Percentiles rank a stretch among this genome's conserved stretches.
phyloP scores from a whole-genome alignment of 176 grass and related monocot genomes.

The Raddia guianensis region DNA sequence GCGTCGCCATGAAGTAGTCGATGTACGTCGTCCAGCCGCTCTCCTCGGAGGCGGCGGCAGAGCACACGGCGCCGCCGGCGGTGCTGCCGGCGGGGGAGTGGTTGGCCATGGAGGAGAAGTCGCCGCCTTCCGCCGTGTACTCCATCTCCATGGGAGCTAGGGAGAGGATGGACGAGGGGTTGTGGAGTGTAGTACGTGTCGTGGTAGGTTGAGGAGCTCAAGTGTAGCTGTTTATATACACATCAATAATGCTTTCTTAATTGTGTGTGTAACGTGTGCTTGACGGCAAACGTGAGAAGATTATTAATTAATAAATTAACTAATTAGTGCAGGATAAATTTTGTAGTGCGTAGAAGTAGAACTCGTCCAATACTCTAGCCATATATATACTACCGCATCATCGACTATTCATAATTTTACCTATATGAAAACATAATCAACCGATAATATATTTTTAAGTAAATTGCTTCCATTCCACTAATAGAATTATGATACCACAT shows the following conservation, averaged over 20 bases:
- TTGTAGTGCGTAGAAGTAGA: background rate
- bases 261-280: background rate
- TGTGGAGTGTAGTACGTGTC: background rate
- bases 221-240: slow-evolving; percentile 36
- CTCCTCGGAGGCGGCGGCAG: slow-evolving; percentile 32
- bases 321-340: background rate
- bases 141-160: slow-evolving; percentile 28
- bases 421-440: no score
- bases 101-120: slow-evolving; percentile 28
- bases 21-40: slow-evolving; percentile 56
- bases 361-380: background rate
- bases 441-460: no score
- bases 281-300: background rate
- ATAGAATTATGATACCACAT: no score
- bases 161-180: background rate
- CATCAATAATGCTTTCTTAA: background rate
- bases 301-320: background rate
- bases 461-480: no score
- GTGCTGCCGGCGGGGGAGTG: background rate
- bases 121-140: background rate
- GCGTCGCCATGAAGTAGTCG: slow-evolving; percentile 45
- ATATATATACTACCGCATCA: no score
- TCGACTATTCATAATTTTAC: no score
- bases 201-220: slow-evolving; percentile 2
- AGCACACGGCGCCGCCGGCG: background rate